A percentile compares a stretch with the other conserved stretches of the same genome.
Evolutionary conservation across 768 basidiomycete species (phyloP).

Genomic region (Lactifluus hygrophoroides): DNA sequence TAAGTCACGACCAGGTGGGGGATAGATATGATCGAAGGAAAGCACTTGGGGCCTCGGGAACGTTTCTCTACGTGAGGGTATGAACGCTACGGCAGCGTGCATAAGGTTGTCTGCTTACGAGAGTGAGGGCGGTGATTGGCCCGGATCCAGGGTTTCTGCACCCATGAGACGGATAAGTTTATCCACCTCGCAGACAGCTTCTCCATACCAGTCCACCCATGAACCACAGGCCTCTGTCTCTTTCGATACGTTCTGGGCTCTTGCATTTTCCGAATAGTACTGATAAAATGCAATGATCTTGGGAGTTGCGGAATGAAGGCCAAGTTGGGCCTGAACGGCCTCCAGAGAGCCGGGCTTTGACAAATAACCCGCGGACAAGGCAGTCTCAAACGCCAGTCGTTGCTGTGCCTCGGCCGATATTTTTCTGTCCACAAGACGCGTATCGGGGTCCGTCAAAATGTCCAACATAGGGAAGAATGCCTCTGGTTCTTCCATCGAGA

Average conservation of each 20-base stretch:
- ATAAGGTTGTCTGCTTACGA: constrained; percentile 24
- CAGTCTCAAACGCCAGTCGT: constrained; percentile 43
- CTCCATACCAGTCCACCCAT: constrained; percentile 83
- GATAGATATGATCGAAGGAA: constrained; percentile 72
- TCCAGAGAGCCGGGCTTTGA: constrained; percentile 42
- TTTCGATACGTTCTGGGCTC: constrained; percentile 24
- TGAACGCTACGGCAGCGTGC: background rate
- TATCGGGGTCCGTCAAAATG: constrained; percentile 47
- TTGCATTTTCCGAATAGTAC: constrained; percentile 42
- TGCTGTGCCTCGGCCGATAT: constrained; percentile 45
- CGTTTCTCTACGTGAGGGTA: constrained; percentile 18
- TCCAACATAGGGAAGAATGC: constrained; percentile 73
- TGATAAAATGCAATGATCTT: constrained; percentile 79
- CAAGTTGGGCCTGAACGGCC: constrained; percentile 62
- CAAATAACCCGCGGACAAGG: constrained; percentile 40
- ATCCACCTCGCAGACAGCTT: constrained; percentile 59
- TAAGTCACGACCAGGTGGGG: constrained; percentile 37
- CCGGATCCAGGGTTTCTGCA: constrained; percentile 39
- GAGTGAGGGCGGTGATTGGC: constrained; percentile 22
- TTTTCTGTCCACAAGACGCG: constrained; percentile 28
- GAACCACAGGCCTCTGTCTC: constrained; percentile 43
- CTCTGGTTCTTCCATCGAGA: constrained; percentile 60
- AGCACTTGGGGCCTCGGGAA: constrained; percentile 43
- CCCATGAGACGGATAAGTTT: constrained; percentile 46
- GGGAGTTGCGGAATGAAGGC: constrained; percentile 69